phyloP scores from a whole-genome alignment of 768 basidiomycete genomes.

The Termitomyces sp. region DNA sequence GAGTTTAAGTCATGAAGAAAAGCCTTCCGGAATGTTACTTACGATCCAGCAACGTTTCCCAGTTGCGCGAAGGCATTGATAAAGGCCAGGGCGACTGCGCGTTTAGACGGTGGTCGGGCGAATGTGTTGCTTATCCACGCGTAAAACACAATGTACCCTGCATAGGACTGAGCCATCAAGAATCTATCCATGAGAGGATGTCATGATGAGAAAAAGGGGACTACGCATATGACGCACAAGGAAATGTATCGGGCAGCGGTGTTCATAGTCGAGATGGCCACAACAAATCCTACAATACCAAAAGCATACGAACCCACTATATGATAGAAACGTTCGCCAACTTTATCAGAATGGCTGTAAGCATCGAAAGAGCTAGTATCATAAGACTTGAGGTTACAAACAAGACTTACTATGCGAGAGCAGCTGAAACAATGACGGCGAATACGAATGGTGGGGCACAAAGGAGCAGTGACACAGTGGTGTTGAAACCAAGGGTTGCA shows the following conservation, averaged over 20 bases:
- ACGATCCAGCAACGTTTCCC: conserved; percentile 84
- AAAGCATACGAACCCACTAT: conserved; percentile 45
- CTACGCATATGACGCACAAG: conserved; percentile 34
- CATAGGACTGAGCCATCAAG: conserved; percentile 70
- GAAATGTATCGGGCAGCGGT: conserved; percentile 59
- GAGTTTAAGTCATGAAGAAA: neutral
- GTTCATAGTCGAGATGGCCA: conserved; percentile 62
- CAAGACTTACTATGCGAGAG: conserved; percentile 38
- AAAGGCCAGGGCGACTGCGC: conserved; percentile 80
- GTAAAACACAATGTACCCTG: conserved; percentile 64
- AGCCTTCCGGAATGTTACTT: conserved; percentile 25
- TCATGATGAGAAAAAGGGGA: neutral
- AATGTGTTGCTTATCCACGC: conserved; percentile 50
- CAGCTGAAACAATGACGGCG: conserved; percentile 52
- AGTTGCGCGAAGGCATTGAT: conserved; percentile 79
- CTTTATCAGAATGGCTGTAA: conserved; percentile 63
- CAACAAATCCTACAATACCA: conserved; percentile 65
- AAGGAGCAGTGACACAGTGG: conserved; percentile 59
- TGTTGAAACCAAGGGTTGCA: conserved; percentile 60
- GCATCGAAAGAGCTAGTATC: conserved; percentile 3
- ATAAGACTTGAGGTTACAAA: neutral
- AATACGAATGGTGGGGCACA: conserved; percentile 59
- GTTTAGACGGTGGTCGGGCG: conserved; percentile 71
- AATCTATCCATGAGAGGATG: conserved; percentile 41
- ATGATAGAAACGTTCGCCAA: conserved; percentile 69